Evolutionary conservation across 306 rosid genomes (phyloP).

Genomic region (Mimosa bimucronata): DNA sequence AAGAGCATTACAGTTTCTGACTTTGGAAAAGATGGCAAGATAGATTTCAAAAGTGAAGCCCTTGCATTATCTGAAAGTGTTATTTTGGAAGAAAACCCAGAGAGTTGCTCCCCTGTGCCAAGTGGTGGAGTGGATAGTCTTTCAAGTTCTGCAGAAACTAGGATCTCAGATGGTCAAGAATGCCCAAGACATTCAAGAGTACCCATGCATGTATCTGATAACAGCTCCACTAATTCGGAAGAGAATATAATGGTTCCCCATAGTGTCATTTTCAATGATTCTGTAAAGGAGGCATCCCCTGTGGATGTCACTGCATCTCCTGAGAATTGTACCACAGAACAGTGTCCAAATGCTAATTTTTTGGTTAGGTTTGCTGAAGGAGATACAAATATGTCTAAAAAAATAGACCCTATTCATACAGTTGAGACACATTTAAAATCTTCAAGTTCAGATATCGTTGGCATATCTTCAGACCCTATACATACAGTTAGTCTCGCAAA

Average conservation of each 20-base stretch:
- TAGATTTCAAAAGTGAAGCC: slow-evolving; percentile 39
- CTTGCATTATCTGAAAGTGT: slow-evolving; percentile 36
- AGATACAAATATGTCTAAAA: slow-evolving; percentile 41
- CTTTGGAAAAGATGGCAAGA: slow-evolving; percentile 41
- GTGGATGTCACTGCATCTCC: slow-evolving; percentile 41
- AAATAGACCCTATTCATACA: no score
- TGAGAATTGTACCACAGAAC: slow-evolving; percentile 46
- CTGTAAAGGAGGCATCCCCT: slow-evolving; percentile 38
- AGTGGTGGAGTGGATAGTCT: slow-evolving; percentile 37
- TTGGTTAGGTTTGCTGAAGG: slow-evolving; percentile 47
- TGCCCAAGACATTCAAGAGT: slow-evolving; percentile 40
- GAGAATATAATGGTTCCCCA: slow-evolving; percentile 43
- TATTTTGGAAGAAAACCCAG: slow-evolving; percentile 41
- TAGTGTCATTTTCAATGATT: slow-evolving; percentile 34
- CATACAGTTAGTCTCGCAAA: slow-evolving; percentile 37
- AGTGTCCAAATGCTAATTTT: slow-evolving; percentile 37
- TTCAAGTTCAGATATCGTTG: slow-evolving; percentile 43
- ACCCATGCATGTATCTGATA: slow-evolving; percentile 42
- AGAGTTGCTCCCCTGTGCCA: slow-evolving; percentile 38
- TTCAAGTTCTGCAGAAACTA: slow-evolving; percentile 47
- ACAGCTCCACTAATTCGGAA: slow-evolving; percentile 37
- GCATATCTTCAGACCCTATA: slow-evolving; percentile 40
- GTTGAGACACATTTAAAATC: slow-evolving; percentile 42
- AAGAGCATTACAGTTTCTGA: slow-evolving; percentile 43
- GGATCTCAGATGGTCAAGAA: slow-evolving; percentile 42